Conservation (phyloP, 331 rosid species). For the Stylosanthes scabra region DNA sequence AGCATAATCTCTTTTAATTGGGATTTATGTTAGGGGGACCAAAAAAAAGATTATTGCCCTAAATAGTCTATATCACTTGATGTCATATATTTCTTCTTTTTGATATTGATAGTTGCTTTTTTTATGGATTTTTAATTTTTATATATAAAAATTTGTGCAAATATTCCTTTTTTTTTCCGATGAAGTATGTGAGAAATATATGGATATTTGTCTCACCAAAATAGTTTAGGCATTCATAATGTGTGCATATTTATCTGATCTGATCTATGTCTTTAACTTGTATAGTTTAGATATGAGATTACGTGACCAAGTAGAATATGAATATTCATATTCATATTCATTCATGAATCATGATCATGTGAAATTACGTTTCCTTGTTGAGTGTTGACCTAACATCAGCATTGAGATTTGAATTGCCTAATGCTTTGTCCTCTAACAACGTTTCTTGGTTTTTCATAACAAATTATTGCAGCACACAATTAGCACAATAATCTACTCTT, state of each 20-base stretch:
- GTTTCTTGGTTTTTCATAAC: conserved; percentile 19
- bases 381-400: not conserved
- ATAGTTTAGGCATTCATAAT: not conserved
- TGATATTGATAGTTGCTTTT: no score
- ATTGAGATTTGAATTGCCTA: conserved; percentile 18
- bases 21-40: no score
- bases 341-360: not conserved
- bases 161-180: no score
- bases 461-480: not conserved
- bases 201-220: not conserved
- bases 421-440: conserved; percentile 30
- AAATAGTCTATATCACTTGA: no score
- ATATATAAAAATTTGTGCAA: no score
- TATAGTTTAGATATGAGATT: not conserved
- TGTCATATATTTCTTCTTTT: no score
- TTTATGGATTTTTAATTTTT: no score
- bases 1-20: not conserved
- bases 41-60: no score
- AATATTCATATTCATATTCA: no score
- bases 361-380: not conserved
- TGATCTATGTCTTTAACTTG: no score
- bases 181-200: no score
- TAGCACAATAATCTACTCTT: not conserved
- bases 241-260: not conserved
- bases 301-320: not conserved